Evolutionary conservation across 768 basidiomycete genomes (phyloP).

Genomic region (Lentinus tigrinus): DNA sequence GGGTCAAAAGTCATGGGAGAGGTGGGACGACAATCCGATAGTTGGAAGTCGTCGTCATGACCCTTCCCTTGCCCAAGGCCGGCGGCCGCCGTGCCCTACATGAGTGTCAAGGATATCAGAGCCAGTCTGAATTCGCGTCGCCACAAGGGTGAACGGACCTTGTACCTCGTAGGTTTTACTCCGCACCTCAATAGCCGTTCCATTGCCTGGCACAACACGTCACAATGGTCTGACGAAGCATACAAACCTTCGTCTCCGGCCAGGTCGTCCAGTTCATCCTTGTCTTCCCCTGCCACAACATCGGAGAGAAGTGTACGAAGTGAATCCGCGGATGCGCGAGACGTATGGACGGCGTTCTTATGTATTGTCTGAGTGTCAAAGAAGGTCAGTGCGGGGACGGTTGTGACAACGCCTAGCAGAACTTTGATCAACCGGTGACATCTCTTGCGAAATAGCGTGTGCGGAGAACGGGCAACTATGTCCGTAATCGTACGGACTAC

Average conservation of each 20-base stretch:
- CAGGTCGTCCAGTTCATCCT: neutral
- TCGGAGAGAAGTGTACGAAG: neutral
- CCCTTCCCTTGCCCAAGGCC: neutral
- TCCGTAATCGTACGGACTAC: conserved; percentile 49
- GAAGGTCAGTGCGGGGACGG: neutral
- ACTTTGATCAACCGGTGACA: conserved; percentile 52
- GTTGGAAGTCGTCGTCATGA: neutral
- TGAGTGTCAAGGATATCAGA: neutral
- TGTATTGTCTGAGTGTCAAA: neutral
- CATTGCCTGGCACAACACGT: conserved; percentile 9
- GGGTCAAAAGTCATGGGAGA: neutral
- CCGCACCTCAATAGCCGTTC: conserved; percentile 10
- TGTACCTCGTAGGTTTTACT: conserved; percentile 3
- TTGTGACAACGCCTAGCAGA: neutral
- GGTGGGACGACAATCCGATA: conserved; percentile 1
- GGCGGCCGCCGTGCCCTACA: neutral
- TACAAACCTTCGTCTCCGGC: neutral
- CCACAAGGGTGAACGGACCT: conserved; percentile 3
- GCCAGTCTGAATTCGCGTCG: neutral
- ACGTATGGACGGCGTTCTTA: neutral
- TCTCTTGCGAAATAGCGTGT: conserved; percentile 43
- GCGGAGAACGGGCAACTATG: conserved; percentile 53
- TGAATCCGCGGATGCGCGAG: neutral
- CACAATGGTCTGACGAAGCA: neutral
- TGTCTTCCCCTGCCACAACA: neutral